Evolutionary conservation across 1,284 basidiomycete genomes (phyloP), one percentile per base, ranked within the genome.

Genomic region (Pseudozyma sp.): DNA sequence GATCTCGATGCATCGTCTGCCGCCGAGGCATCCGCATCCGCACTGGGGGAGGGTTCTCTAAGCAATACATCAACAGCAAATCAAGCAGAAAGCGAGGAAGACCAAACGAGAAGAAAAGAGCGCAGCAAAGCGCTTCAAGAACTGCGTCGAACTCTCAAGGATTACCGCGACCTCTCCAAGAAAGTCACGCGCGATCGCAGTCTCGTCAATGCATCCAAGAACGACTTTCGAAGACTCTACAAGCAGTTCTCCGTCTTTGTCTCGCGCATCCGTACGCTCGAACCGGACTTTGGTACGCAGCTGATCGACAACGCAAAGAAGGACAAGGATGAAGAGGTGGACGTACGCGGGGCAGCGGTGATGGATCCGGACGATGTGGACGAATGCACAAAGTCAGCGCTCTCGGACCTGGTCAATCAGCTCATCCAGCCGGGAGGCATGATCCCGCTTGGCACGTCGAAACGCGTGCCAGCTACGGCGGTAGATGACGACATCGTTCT

Each of bases 111-210:
- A 31, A 30, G 44, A 29, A 55, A 52, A n/a, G 57, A 64, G 10
- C 58, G 73, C 13, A 29, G 34, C 40, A 63, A 55, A 29, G 62
- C 74, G 6, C 53, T 75, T 3, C 44, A 47, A 3, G 67, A 66
- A 16, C 58, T 77, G 7, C 59, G 62, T 3, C 31, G 47, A 11
- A 62, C 65, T 1, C 54, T 82, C 35, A 59, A 62, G 14, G n/a
- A 42, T n/a, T 83, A 82, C 60, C 66, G 75, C 5, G 14, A 53
- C 9, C 68, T 78, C n/a, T 54, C 74, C 1, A 77, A 79, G 45
- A 49, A 58, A 11, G 51, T 80, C n/a, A 57, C 60, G 16, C 58
- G 72, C 30, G 81, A 83, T 53, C 63, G 60, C 14, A 79, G 75
- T 19, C 68, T 79, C 5, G 64, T 58, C 24, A 67, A 68, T 17